Evolutionary conservation across 2,329 filamentous ascomycete species (phyloP).

Genomic region (Didymosphaeria variabile): DNA sequence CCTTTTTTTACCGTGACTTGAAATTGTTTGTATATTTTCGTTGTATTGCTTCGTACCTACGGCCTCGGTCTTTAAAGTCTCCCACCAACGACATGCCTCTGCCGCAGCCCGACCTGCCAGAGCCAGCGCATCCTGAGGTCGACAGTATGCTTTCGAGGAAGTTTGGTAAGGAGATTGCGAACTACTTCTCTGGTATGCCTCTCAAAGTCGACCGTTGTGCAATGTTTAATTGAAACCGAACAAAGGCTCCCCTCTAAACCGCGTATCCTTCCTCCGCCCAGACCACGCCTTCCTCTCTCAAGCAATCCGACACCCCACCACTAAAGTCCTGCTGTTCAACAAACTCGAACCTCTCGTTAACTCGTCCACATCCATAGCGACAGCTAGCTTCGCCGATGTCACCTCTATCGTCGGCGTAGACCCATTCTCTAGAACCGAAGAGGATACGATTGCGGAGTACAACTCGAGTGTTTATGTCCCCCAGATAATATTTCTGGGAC

Average conservation of each 20-base stretch:
- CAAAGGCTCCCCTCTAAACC: slow-evolving; percentile 75
- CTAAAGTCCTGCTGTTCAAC: slow-evolving; percentile 81
- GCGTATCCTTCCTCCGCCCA: slow-evolving; percentile 78
- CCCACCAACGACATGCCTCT: slow-evolving; percentile 35
- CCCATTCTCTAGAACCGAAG: slow-evolving; percentile 76
- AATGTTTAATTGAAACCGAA: not conserved
- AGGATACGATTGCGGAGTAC: slow-evolving; percentile 75
- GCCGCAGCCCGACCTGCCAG: slow-evolving; percentile 60
- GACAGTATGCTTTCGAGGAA: slow-evolving; percentile 78
- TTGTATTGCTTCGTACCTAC: not conserved
- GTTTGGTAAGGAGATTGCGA: slow-evolving; percentile 81
- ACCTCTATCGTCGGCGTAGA: slow-evolving; percentile 73
- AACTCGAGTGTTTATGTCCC: slow-evolving; percentile 75
- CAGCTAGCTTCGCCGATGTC: slow-evolving; percentile 74
- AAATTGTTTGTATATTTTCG: not conserved
- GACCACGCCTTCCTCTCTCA: slow-evolving; percentile 74
- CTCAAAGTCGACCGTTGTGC: not conserved
- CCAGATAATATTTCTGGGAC: slow-evolving; percentile 82
- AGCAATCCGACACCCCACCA: slow-evolving; percentile 71
- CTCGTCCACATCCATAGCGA: slow-evolving; percentile 70
- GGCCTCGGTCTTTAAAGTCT: not conserved
- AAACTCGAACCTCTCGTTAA: slow-evolving; percentile 77
- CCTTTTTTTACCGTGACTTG: not conserved
- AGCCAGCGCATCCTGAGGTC: slow-evolving; percentile 65
- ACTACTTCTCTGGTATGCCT: slow-evolving; percentile 74